Evolutionary conservation across 306 rosid genomes (phyloP), one percentile per base, ranked within the genome.

Genomic region (Pachyrhizus erosus): DNA sequence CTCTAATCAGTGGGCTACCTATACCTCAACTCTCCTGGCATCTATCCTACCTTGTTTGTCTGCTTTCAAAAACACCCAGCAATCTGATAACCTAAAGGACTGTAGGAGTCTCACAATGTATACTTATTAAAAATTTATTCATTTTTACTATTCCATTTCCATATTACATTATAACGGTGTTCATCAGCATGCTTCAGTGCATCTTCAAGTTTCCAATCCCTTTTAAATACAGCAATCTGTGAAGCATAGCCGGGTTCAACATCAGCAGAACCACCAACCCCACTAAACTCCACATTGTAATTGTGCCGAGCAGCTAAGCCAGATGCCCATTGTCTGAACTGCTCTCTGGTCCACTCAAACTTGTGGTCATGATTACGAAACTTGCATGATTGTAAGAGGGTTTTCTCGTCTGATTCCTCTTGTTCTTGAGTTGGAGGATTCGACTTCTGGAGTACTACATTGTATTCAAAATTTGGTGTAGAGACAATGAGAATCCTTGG

Each of bases 351-450:
- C 99, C 97, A 96, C 92, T 96, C 98, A 61, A 96, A 96, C 79
- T 92, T 96, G 87, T 96, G 98, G 75, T 93, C 99, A 67, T 91
- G 94, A 87, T 96, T 96, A 64, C 98, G 98, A 76, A 93, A 96
- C 74, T 88, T 96, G 75, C 91, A 89, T 27, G 91, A 69, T 20
- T 89, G 90, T 42, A 88, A 81, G 70, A 85, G 90, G 76, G 76
- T 81, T 87, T 91, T 90, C 65, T 88, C 99, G 1, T 90, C 97
- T 14, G 54, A 80, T 20, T 93, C 99, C 70, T 89, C 98, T 62
- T 79, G 89, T 48, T 89, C 98, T 80, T 83, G 90, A 86, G 77
- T 74, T 18, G 90, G 69, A 52, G 89, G 81, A 76, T 49, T 88
- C 60, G 90, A 88, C 61, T 52, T 82, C 86, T 93, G 98, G 70